Percentiles rank a stretch among this genome's conserved stretches.
Conservation (phyloP, 2,329 filamentous ascomycete genomes). For the Aureobasidium pullulans region DNA sequence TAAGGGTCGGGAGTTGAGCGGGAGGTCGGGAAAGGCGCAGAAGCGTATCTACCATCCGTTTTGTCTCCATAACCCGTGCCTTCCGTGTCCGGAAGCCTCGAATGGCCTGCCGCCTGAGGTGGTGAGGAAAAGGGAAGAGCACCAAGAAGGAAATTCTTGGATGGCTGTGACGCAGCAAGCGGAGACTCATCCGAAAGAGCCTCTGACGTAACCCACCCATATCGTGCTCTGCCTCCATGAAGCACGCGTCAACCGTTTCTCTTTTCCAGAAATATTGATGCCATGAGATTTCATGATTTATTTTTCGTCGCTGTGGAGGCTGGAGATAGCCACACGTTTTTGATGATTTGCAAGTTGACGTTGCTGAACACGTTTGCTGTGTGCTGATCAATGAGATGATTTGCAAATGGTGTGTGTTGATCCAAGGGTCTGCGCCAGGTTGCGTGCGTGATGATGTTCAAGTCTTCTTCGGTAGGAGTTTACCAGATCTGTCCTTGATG, state of each 20-base stretch:
- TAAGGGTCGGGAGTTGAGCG: background rate
- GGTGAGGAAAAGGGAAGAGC: background rate
- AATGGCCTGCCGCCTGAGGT: background rate
- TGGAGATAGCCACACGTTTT: background rate
- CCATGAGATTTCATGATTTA: background rate
- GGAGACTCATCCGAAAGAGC: background rate
- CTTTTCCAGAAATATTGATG: background rate
- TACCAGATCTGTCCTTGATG: background rate
- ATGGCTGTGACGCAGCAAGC: background rate
- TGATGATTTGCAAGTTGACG: constrained; percentile 2
- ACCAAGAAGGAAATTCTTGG: background rate
- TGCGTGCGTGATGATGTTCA: background rate
- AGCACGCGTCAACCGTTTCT: constrained; percentile 4
- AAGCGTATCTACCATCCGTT: background rate
- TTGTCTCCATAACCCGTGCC: background rate
- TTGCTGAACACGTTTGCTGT: background rate
- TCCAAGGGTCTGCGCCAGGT: background rate
- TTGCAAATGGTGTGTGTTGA: background rate
- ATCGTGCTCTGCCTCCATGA: background rate
- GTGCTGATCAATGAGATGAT: constrained; percentile 5
- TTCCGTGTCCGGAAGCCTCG: background rate
- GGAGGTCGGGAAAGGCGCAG: background rate
- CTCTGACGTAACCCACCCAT: background rate
- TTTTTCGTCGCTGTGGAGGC: background rate
- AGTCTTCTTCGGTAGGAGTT: constrained; percentile 3